Conservation (phyloP, 225 moss, liverwort and hornwort species). For the Thuidium tamariscinum region DNA sequence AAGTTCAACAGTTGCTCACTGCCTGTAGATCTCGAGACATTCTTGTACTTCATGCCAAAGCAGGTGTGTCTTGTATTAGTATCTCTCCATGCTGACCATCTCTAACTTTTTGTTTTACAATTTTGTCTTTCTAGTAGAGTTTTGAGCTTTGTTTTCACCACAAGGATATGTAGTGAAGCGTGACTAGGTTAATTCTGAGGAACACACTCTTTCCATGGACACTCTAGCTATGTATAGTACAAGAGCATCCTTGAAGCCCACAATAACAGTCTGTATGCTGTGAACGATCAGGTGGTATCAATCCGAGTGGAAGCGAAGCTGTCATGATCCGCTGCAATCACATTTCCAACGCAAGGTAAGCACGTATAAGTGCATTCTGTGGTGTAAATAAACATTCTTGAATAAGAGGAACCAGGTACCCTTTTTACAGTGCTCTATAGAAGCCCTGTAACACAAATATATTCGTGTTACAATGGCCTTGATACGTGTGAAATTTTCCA, state of each 20-base stretch:
- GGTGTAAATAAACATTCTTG: neutral
- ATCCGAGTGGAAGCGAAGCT: neutral
- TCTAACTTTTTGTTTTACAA: neutral
- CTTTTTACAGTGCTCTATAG: neutral
- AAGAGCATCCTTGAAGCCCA: neutral
- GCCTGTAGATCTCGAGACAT: neutral
- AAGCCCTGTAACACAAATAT: neutral
- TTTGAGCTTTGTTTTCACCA: neutral
- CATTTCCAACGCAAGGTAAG: neutral
- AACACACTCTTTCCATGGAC: neutral
- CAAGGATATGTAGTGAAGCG: neutral
- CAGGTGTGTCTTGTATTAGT: constrained; percentile 2
- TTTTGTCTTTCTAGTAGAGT: neutral
- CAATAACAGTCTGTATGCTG: constrained; percentile 2
- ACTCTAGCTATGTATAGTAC: neutral
- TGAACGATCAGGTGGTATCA: constrained; percentile 3
- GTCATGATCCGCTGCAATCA: neutral
- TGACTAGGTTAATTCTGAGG: neutral
- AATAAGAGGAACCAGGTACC: neutral
- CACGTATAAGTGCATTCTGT: neutral
- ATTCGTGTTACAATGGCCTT: neutral
- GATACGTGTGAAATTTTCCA: neutral
- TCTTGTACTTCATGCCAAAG: neutral
- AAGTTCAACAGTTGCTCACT: neutral
- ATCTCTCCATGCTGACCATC: neutral